These are phyloP conservation scores for Yamadazyma ubonensis DNA, from an alignment of 805 yeast genomes.

Conservation along the genomic window DNA sequence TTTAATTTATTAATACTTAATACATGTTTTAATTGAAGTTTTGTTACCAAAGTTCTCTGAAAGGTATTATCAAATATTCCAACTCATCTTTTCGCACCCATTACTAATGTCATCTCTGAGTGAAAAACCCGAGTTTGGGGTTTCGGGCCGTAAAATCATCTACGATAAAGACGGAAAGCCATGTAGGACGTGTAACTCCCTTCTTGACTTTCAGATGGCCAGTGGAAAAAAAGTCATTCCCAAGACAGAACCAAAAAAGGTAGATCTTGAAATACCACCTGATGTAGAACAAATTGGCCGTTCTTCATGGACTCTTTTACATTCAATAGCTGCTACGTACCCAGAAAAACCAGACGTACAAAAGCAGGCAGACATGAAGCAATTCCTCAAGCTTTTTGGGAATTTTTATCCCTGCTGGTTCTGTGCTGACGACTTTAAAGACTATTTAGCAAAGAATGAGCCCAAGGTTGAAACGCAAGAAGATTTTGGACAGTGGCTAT, in stretches of 20 bases:
- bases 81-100: constrained; percentile 11
- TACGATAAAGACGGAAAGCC: constrained; percentile 93
- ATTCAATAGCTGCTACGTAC: constrained; percentile 84
- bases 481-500: constrained; percentile 84
- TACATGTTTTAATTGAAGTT: too few species aligned
- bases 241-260: constrained; percentile 19
- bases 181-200: constrained; percentile 85
- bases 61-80: too few species aligned
- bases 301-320: constrained; percentile 90
- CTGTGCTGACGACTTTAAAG: constrained; percentile 83
- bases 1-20: too few species aligned
- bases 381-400: constrained; percentile 69
- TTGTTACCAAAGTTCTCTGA: too few species aligned
- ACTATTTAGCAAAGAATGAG: constrained; percentile 52
- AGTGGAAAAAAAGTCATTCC: constrained; percentile 17
- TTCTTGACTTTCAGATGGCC: constrained; percentile 76
- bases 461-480: constrained; percentile 68
- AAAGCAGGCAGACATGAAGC: constrained; percentile 69
- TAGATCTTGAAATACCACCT: constrained; percentile 64
- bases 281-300: constrained; percentile 79
- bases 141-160: constrained; percentile 64
- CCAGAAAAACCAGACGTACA: constrained; percentile 63
- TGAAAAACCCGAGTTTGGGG: constrained; percentile 46
- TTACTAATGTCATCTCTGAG: constrained; percentile 5
- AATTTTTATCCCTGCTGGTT: constrained; percentile 90